Base-by-base conservation (phyloP, 768 basidiomycete species). In the Phallus indusiatus region DNA sequence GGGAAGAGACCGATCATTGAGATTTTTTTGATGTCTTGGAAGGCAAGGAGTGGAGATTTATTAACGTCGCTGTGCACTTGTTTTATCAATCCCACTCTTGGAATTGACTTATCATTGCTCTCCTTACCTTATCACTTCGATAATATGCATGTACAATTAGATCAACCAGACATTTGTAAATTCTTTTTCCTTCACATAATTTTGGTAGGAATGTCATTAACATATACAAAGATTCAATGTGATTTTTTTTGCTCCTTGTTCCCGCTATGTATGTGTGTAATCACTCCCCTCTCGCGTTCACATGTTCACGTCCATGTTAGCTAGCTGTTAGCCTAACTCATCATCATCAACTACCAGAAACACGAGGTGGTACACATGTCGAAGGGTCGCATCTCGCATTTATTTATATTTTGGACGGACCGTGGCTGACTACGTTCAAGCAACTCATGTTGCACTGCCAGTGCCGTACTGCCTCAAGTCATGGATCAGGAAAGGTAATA, bases 1-100 rank as follows among this genome's bases (percentile, higher is more conserved):
- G 91, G 92, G 91, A 94, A 70, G 91, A 93, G 73, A 84, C 85
- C 34, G 89, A 90, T 67, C 90, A 92, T 71, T 91, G 65, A 65
- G 4, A 12, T 8, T 34, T 18, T 36, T 54, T 1, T 7, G 6
- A 34, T 54, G 33, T 35, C 14, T 54, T 21, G 53, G 2, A 7
- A 28, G 28, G 28, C 28, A 28, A 28, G 28, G 28, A n/a, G 28
- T 28, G 28, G 28, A 28, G 28, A 28, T 28, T 7, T 28, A 28
- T 3, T 28, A 3, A 7, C 7, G 28, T 28, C 28, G 28, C 28
- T 28, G 7, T 28, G 28, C 28, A 28, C 28, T 28, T 28, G 2
- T 28, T 7, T 28, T 28, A 7, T 7, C n/a, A n/a, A n/a, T 28
- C 28, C 4, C 28, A 7, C 7, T 28, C 28, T 28, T 28, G 28